Base-by-base conservation (phyloP, 192 early-diverging fungal genomes). In the Entomortierella parvispora region DNA sequence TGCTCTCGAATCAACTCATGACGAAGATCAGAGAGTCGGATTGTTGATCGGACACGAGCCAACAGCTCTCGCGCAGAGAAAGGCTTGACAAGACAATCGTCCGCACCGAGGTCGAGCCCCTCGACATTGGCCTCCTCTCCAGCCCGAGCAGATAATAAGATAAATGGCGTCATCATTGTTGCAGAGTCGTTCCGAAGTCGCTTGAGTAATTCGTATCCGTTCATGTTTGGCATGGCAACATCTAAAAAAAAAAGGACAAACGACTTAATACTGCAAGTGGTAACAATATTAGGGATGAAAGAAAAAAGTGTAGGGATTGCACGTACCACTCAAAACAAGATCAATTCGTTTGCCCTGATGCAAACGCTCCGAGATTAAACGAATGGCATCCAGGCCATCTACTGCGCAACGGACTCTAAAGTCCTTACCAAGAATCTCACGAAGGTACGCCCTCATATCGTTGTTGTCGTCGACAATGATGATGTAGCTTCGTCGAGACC, bases 171-270 rank as follows among this genome's bases (percentile, higher is more conserved):
- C 29, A 63, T 63, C 62, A 79, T 71, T 10, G 81, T 81, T 6
- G 55, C 56, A 12, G 60, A 49, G n/a, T 82, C 44, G 23, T 43
- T 52, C 18, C 85, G 67, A 28, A 90, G 57, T 5, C 53, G 67
- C 52, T 77, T 72, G 2, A 86, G 54, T 12, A 90, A 61, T 15
- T 82, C 81, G 32, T 83, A 82, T 4, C 89, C 89, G 65, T 88
- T 82, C 83, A 90, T 80, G n/a, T 84, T 81, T 0, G 89, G 89
- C 89, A 90, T 90, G 55, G 81, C 87, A 1, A 88, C 80, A 70
- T 88, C 85, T 68, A 78, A 48, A 42, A 0, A 66, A 32, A 47
- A 62, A 34, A 55, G 47, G 37, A n/a, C 12, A 42, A 46, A 43
- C 22, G 10, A 43, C n/a, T 10, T 32, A 22, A 55, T 32, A 50